A percentile compares a stretch with the other conserved stretches of the same genome.
These are phyloP conservation scores for Aureobasidium uvarum DNA, from an alignment of 2,329 filamentous ascomycete genomes.

Conservation along the genomic window DNA sequence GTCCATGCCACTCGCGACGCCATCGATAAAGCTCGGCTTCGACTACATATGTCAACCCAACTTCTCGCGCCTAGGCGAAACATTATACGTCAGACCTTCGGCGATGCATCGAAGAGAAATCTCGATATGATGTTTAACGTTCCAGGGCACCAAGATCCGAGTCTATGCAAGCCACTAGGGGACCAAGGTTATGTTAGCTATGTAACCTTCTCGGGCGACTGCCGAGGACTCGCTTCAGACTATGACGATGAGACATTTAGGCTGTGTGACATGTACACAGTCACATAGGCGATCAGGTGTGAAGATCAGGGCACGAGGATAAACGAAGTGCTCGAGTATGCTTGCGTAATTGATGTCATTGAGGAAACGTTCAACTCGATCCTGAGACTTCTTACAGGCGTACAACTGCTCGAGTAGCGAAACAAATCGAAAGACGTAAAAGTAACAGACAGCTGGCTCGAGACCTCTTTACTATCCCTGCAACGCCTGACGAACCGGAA, in stretches of 20 bases:
- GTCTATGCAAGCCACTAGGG: not conserved
- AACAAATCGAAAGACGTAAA: no score
- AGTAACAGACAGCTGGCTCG: no score
- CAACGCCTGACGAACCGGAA: no score
- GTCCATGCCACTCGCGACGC: not conserved
- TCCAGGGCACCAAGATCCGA: not conserved
- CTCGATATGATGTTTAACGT: not conserved
- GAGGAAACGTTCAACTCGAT: no score
- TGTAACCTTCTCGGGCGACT: not conserved
- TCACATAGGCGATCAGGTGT: not conserved
- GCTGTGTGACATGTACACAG: not conserved
- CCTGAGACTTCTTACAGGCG: no score
- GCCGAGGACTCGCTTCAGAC: not conserved
- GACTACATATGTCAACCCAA: not conserved
- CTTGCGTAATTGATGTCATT: no score
- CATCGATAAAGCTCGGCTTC: not conserved
- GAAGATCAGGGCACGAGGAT: not conserved
- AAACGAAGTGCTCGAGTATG: conserved; percentile 7
- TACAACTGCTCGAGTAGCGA: no score
- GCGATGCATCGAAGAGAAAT: not conserved
- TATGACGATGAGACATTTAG: not conserved
- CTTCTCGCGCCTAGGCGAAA: not conserved
- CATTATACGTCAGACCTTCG: not conserved
- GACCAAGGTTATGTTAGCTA: not conserved
- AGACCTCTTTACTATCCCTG: no score